Percentiles rank a stretch among this genome's conserved stretches.
These are phyloP conservation scores for Kwoniella dendrophila DNA, from an alignment of 768 basidiomycete genomes.

Conservation along the genomic window DNA sequence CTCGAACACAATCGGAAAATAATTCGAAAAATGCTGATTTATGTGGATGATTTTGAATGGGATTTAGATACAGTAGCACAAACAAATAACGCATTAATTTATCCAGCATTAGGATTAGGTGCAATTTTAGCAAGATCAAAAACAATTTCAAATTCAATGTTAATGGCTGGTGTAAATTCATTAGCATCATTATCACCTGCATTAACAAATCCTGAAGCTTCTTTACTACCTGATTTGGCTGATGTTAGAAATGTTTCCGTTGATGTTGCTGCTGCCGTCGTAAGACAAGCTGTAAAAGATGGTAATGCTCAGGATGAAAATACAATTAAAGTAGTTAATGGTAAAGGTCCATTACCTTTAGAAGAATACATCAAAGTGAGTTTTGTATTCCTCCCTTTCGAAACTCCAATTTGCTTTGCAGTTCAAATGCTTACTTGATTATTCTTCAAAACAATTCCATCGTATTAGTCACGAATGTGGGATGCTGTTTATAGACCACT, in stretches of 20 bases:
- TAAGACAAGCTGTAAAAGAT: slow-evolving; percentile 75
- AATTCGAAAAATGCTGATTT: no score
- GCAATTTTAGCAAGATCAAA: slow-evolving; percentile 70
- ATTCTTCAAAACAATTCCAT: background rate
- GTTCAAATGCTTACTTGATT: background rate
- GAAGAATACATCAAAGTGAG: slow-evolving; percentile 60
- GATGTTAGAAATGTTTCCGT: slow-evolving; percentile 74
- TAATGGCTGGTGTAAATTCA: slow-evolving; percentile 75
- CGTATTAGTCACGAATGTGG: slow-evolving; percentile 59
- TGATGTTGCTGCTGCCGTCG: slow-evolving; percentile 77
- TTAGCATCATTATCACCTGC: slow-evolving; percentile 79
- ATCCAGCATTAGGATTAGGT: slow-evolving; percentile 83
- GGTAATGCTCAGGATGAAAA: slow-evolving; percentile 62
- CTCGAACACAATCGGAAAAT: no score
- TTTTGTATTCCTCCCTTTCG: slow-evolving; percentile 26
- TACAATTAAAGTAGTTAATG: slow-evolving; percentile 48
- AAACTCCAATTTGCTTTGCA: background rate
- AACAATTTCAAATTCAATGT: slow-evolving; percentile 76
- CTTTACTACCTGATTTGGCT: slow-evolving; percentile 75
- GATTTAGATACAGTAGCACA: slow-evolving; percentile 39
- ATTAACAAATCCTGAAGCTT: slow-evolving; percentile 67
- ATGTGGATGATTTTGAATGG: background rate
- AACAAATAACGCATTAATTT: slow-evolving; percentile 63
- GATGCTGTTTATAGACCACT: slow-evolving; percentile 62
- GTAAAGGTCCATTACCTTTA: slow-evolving; percentile 38